Evolutionary conservation across 805 yeast genomes (phyloP), one percentile per base, ranked within the genome.

Genomic region (Yarrowia keelungensis): DNA sequence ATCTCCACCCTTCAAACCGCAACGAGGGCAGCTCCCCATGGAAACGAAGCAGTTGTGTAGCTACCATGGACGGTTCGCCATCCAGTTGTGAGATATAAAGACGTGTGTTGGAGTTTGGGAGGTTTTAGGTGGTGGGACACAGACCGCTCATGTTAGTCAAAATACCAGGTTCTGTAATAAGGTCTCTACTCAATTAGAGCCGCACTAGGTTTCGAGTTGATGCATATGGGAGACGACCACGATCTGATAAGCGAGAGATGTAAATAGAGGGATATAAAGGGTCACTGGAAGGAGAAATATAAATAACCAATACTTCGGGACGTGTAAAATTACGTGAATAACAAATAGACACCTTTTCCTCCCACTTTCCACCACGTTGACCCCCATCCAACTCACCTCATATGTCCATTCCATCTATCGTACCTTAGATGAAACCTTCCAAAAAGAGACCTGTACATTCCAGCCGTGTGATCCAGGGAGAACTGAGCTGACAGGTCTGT

Each of bases 21-120:
- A 56, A 12, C 26, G 32, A 22, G 49, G 64, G 64, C 10, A 56
- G 64, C 32, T 56, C 64, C 41, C 64, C 64, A 56, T 56, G 64
- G 49, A 56, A 56, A 14, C 64, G 64, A 56, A 56, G 64, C 64
- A 56, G 49, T 56, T 56, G 64, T 56, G 64, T 26, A 56, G 64
- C 64, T 42, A 56, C 49, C 64, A 56, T 56, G 64, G 49, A 26
- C 10, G 11, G 47, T n/a, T 41, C 19, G 14, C 47, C 32, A 19
- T 46, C 50, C 50, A 46, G n/a, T 15, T 50, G 38, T 12, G 39
- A 9, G 36, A 19, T n/a, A 50, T 46, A 46, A 12, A 22, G 16
- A 10, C 22, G 38, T 49, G 39, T 32, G 19, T 47, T 3, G 8
- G 10, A 9, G 38, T n/a, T 9, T n/a, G 19, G 16, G 46, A n/a